Percentiles rank a stretch among this genome's conserved stretches.
Evolutionary conservation across 441 rosid species (phyloP).

Genomic region (Cnidoscolus chayamansa): DNA sequence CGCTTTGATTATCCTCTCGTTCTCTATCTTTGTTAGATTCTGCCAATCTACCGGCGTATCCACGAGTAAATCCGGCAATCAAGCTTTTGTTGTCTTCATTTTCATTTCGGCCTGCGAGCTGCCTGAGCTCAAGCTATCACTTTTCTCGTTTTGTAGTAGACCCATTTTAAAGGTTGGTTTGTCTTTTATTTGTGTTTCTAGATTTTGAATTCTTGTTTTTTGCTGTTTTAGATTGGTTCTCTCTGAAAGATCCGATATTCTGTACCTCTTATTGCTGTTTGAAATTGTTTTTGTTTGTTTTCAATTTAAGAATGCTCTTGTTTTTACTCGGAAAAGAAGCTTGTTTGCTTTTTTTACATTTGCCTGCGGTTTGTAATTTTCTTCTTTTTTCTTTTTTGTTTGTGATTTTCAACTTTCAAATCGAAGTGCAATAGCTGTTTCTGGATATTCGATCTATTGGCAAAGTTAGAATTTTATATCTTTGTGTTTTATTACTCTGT

Average conservation of each 20-base stretch:
- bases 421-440: not conserved
- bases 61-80: not conserved
- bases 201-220: not conserved
- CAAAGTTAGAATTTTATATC: not conserved
- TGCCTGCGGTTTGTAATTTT: not conserved
- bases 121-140: not conserved
- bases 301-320: not conserved
- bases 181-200: not conserved
- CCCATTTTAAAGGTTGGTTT: conserved; percentile 1
- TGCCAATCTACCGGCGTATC: not conserved
- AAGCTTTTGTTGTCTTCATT: too few species aligned
- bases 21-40: not conserved
- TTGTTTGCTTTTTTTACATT: not conserved
- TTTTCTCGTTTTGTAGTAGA: not conserved
- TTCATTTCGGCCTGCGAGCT: not conserved
- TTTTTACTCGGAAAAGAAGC: not conserved
- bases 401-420: too few species aligned
- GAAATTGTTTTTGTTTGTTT: not conserved
- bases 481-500: not conserved
- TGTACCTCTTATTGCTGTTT: not conserved
- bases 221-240: not conserved
- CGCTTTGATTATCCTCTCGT: not conserved
- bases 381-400: too few species aligned
- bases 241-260: not conserved
- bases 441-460: conserved; percentile 3